Conservation (phyloP, 192 early-diverging fungal species). For the Coemansia sp. region DNA sequence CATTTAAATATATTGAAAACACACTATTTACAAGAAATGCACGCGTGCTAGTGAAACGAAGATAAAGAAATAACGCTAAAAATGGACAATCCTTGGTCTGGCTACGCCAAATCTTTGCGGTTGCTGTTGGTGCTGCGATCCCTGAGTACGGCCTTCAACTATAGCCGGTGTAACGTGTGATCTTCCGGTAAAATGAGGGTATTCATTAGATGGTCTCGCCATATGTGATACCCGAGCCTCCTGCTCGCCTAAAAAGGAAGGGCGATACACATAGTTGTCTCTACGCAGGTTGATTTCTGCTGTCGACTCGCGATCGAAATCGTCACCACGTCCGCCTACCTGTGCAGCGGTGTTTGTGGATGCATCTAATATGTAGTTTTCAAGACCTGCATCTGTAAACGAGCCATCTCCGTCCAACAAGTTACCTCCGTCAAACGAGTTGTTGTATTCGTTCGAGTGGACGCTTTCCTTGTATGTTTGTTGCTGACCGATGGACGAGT, state of each 20-base stretch:
- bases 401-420: too few species aligned
- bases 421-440: too few species aligned
- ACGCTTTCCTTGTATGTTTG: not conserved
- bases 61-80: not conserved
- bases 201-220: too few species aligned
- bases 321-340: too few species aligned
- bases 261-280: too few species aligned
- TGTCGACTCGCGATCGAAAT: too few species aligned
- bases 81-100: slow-evolving; percentile 1
- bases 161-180: not conserved
- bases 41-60: not conserved
- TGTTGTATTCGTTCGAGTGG: not conserved
- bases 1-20: not conserved
- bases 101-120: slow-evolving; percentile 22
- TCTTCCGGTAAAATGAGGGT: too few species aligned
- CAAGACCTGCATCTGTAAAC: not conserved
- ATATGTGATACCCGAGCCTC: too few species aligned
- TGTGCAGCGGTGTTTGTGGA: not conserved
- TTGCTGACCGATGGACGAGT: slow-evolving; percentile 17
- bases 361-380: not conserved
- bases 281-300: too few species aligned
- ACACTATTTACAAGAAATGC: not conserved
- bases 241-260: too few species aligned
- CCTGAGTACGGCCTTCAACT: not conserved
- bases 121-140: not conserved